Percentiles rank a stretch among this genome's conserved stretches.
These are phyloP conservation scores for Puccinia brachypodii DNA, from an alignment of 1,284 basidiomycete genomes.

Conservation along the genomic window DNA sequence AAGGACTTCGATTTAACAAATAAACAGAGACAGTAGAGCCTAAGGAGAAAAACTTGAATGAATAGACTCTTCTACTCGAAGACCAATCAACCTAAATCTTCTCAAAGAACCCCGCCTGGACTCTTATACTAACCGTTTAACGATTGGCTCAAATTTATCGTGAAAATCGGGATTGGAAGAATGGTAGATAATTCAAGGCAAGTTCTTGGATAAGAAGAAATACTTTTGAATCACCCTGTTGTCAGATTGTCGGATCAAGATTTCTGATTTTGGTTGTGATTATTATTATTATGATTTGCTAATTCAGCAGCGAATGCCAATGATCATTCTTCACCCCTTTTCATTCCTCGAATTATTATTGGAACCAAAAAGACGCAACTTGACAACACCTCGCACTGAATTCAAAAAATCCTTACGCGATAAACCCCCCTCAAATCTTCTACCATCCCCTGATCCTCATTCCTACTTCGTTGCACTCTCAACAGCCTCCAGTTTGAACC, in stretches of 20 bases:
- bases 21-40: no score
- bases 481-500: background rate
- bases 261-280: background rate
- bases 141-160: background rate
- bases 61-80: background rate
- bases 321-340: background rate
- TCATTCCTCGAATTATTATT: background rate
- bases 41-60: no score
- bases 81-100: background rate
- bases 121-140: background rate
- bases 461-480: background rate
- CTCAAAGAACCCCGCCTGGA: background rate
- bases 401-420: background rate
- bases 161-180: background rate
- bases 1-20: no score
- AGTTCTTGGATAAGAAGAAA: no score
- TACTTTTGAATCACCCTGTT: background rate
- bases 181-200: background rate
- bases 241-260: no score
- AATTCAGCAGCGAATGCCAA: background rate
- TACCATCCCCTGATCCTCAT: background rate
- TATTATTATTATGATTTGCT: background rate
- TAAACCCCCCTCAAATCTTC: background rate
- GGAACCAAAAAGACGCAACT: background rate
- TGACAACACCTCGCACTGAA: background rate